These are phyloP conservation scores for Hypoxylon rubiginosum DNA, from an alignment of 2,329 filamentous ascomycete genomes.

Conservation along the genomic window DNA sequence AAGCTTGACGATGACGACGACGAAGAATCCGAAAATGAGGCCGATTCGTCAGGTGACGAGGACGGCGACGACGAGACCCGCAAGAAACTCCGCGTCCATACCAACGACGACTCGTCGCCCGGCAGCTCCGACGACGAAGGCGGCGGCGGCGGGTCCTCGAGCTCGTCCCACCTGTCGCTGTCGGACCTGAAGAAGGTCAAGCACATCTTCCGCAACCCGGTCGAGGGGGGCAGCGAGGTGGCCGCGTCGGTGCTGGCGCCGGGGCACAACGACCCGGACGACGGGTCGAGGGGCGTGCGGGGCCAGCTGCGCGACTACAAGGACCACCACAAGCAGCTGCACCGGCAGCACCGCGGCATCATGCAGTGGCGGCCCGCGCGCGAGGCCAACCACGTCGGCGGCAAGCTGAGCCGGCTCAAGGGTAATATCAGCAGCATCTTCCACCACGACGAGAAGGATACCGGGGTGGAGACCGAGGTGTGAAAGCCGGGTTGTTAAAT, in stretches of 20 bases:
- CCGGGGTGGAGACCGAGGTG: slow-evolving; percentile 77
- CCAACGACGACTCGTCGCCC: slow-evolving; percentile 52
- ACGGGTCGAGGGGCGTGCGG: slow-evolving; percentile 61
- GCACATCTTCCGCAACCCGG: slow-evolving; percentile 54
- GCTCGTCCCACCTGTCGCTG: slow-evolving; percentile 44
- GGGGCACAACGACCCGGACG: slow-evolving; percentile 57
- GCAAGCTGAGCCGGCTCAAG: slow-evolving; percentile 68
- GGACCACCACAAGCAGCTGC: slow-evolving; percentile 69
- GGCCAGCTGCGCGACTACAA: slow-evolving; percentile 72
- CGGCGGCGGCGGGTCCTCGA: slow-evolving; percentile 39
- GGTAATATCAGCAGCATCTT: slow-evolving; percentile 70
- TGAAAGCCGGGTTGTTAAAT: slow-evolving; percentile 52
- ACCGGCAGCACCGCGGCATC: slow-evolving; percentile 75
- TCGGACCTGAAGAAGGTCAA: slow-evolving; percentile 53
- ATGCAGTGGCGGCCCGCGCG: slow-evolving; percentile 79
- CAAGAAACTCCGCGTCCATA: slow-evolving; percentile 51
- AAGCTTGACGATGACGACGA: slow-evolving; percentile 53
- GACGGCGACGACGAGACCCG: slow-evolving; percentile 52
- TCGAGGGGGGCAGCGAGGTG: slow-evolving; percentile 48
- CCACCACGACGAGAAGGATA: slow-evolving; percentile 69
- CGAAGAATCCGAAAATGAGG: slow-evolving; percentile 40
- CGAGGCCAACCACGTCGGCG: slow-evolving; percentile 65
- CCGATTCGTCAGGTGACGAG: slow-evolving; percentile 47
- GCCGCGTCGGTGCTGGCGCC: slow-evolving; percentile 51
- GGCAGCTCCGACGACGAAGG: slow-evolving; percentile 53